Evolutionary conservation across 1,284 basidiomycete genomes (phyloP), one percentile per base, ranked within the genome.

Genomic region (Anthracocystis panici-leucophaei): DNA sequence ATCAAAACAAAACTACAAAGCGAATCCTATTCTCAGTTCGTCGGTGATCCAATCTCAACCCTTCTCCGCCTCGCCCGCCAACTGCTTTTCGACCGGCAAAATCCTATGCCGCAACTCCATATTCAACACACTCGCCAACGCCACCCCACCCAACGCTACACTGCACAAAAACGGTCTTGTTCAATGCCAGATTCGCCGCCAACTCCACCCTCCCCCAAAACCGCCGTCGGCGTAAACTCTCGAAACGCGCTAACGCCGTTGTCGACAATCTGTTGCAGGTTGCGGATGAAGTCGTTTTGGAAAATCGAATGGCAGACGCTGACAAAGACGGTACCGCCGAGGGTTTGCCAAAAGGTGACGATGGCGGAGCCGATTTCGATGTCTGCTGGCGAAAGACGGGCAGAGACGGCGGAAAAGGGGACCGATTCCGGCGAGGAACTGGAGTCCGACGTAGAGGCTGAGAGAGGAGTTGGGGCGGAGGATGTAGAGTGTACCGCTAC

Each of bases 391-490:
- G 60, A 62, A 7, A 78, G 57, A 5, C 64, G 52, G 21, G 66
- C 59, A 16, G 73, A 72, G 31, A 61, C 61, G 23, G 76, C 76
- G 29, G 58, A 65, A 50, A 78, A 78, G 7, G 76, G 76, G 23
- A 78, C 61, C 76, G n/a, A n/a, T n/a, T n/a, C 76, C 73, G 4
- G 69, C 68, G 2, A 76, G 57, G 69, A 78, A 76, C 29, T 78
- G 73, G 14, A 75, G 50, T 6, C 76, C 76, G 23, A 61, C 67
- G 51, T 58, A 76, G 9, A 61, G n/a, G 16, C 64, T 33, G 14
- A 57, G 73, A 3, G 52, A 48, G 21, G 76, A 65, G 41, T 71
- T 61, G 20, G 67, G 63, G 8, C 57, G 51, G 33, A 78, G 53
- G 12, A 70, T 48, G 61, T 70, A 75, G 16, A 78, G 73, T 21